Percentiles rank a stretch among this genome's conserved stretches.
Evolutionary conservation across 2,329 filamentous ascomycete genomes (phyloP).

Genomic region (Drechslerella coelobrocha): DNA sequence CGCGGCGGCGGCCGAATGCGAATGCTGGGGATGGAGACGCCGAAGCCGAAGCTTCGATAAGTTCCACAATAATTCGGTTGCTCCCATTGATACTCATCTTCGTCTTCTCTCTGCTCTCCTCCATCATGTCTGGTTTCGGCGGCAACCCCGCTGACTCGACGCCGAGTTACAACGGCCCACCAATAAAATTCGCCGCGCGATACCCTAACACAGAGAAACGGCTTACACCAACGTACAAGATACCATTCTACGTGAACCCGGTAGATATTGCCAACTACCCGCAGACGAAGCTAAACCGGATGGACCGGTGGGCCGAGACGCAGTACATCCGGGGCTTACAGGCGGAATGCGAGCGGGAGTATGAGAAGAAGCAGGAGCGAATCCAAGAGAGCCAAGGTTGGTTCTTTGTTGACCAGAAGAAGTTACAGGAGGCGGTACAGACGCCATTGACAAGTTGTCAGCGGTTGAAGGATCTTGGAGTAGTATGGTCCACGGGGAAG

Average conservation of each 20-base stretch:
- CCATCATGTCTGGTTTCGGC: constrained; percentile 66
- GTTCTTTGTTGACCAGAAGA: constrained; percentile 81
- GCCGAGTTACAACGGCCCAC: constrained; percentile 67
- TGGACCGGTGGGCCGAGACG: constrained; percentile 80
- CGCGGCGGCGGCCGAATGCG: constrained; percentile 67
- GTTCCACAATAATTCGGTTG: constrained; percentile 67
- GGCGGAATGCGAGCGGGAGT: constrained; percentile 77
- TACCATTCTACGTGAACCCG: constrained; percentile 87
- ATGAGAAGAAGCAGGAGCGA: constrained; percentile 69
- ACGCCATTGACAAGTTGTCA: constrained; percentile 65
- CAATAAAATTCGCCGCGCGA: constrained; percentile 75
- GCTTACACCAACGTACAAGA: constrained; percentile 71
- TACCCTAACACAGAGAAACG: constrained; percentile 77
- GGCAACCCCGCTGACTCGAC: constrained; percentile 57
- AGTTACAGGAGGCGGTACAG: constrained; percentile 73
- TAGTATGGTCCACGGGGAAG: constrained; percentile 11
- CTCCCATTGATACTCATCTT: constrained; percentile 90
- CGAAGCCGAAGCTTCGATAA: constrained; percentile 61
- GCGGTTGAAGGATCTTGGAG: constrained; percentile 62
- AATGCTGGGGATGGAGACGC: constrained; percentile 65
- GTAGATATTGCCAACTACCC: constrained; percentile 75
- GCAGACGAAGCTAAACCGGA: constrained; percentile 70
- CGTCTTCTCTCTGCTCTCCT: constrained; percentile 80
- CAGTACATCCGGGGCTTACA: constrained; percentile 73
- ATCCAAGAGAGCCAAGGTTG: constrained; percentile 82